Evolutionary conservation across 2,329 filamentous ascomycete genomes (phyloP).

Genomic region (Cladosporium sp.): DNA sequence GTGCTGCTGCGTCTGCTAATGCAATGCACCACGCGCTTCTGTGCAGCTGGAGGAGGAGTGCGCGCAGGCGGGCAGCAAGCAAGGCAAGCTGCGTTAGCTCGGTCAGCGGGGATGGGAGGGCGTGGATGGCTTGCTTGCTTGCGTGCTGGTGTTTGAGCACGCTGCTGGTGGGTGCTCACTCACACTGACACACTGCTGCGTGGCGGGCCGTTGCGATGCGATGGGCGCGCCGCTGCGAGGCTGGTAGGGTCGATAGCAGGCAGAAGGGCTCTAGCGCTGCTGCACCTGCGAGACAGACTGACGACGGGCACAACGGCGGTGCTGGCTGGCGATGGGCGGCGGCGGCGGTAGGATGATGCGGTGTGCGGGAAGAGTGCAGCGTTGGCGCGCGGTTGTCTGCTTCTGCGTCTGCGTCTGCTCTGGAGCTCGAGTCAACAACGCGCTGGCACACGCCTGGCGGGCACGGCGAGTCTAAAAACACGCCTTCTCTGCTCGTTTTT

Average conservation of each 20-base stretch:
- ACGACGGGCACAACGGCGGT: neutral
- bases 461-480: constrained; percentile 8
- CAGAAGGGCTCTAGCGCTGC: neutral
- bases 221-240: constrained; percentile 7
- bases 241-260: neutral
- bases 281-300: too few relatives aligned
- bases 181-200: neutral
- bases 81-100: constrained; percentile 10
- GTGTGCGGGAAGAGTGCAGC: constrained; percentile 11
- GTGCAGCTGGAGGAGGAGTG: constrained; percentile 1
- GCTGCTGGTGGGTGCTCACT: neutral
- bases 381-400: constrained; percentile 2
- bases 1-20: neutral
- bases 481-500: constrained; percentile 13
- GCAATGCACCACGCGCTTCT: constrained; percentile 13
- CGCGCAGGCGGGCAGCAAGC: neutral
- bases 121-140: neutral
- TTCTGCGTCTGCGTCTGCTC: neutral
- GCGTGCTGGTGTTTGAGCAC: neutral
- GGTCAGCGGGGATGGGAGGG: neutral
- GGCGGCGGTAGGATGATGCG: neutral
- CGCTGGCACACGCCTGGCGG: neutral
- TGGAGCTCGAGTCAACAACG: constrained; percentile 9
- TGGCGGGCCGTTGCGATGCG: constrained; percentile 13
- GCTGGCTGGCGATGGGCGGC: neutral